phyloP scores from a whole-genome alignment of 2,329 filamentous ascomycete species.

The Aureobasidium subglaciale region DNA sequence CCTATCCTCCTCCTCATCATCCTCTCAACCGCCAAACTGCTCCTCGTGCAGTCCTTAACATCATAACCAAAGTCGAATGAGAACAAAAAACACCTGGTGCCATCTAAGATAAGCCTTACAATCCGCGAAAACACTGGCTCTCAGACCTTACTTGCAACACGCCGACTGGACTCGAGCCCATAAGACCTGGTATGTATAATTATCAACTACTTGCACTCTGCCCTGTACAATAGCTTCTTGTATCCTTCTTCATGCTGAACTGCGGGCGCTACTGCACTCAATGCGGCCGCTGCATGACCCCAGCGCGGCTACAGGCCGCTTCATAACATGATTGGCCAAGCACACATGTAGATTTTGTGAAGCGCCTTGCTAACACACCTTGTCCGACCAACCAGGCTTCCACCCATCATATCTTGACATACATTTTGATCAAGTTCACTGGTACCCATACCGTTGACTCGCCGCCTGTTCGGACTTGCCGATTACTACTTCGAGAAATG shows the following conservation, averaged over 20 bases:
- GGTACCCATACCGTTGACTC: background rate
- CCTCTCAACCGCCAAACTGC: background rate
- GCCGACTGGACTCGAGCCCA: background rate
- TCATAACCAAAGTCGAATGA: background rate
- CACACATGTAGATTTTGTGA: slow-evolving; percentile 9
- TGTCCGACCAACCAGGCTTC: slow-evolving; percentile 6
- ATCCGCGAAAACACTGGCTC: background rate
- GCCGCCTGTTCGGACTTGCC: slow-evolving; percentile 5
- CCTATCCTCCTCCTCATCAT: background rate
- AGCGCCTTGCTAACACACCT: slow-evolving; percentile 12
- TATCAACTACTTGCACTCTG: background rate
- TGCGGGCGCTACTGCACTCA: slow-evolving; percentile 13
- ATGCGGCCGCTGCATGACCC: slow-evolving; percentile 12
- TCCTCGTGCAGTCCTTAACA: background rate
- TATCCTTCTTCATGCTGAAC: background rate
- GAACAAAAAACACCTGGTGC: background rate
- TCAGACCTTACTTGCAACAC: background rate
- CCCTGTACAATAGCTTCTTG: background rate
- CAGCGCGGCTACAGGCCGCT: slow-evolving; percentile 12
- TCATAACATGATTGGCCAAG: background rate
- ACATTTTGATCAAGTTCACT: background rate
- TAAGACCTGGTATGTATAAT: slow-evolving; percentile 4
- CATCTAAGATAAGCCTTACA: background rate
- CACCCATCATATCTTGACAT: slow-evolving; percentile 2
- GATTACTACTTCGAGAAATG: slow-evolving; percentile 12